Base-by-base conservation (phyloP, 257 asterid species). In the Eucommia ulmoides region DNA sequence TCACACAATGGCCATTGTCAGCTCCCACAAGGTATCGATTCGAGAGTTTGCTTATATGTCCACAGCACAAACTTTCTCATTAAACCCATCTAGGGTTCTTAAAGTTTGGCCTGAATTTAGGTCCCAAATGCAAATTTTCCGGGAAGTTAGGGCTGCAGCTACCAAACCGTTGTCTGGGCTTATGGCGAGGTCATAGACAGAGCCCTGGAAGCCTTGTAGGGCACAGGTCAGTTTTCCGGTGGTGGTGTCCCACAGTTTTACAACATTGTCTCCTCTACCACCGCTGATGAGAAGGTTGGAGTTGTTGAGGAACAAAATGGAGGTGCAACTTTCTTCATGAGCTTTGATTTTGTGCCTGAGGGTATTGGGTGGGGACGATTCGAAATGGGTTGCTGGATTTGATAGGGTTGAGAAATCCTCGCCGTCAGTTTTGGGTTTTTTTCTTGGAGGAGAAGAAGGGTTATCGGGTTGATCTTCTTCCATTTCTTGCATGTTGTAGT, bases 11-110 rank as follows among this genome's bases (percentile, higher is more conserved):
- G 52, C 86, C 98, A 74, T 89, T 79, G 12, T 93, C 94, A 26
- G 96, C 82, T 54, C 96, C 85, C 35, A 79, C 88, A 9, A 81
- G 83, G 57, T 64, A 58, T 19, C 94, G 93, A 20, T 67, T 73
- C 0, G 98, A 85, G 50, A 78, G 66, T 67, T 71, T 80, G 73
- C 88, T 81, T 1, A 73, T 84, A 54, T n/a, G n/a, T 89, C 98
- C 24, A 85, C 98, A 0, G 98, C 94, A 55, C 88, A 81, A 22
- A 89, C 98, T 58, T 89, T 89, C 65, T 89, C 96, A 22, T 63
- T 41, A 49, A 85, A 96, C 59, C 98, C 98, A 1, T 93, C 85
- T 41, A 89, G 86, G 38, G 92, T 78, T 54, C 83, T 96, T 2
- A 84, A 70, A 4, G 73, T 67, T 44, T 94, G 63, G 33, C 96